Evolutionary conservation across 1,139 yeast species (phyloP).

Genomic region (Chernovozyma aurita): DNA sequence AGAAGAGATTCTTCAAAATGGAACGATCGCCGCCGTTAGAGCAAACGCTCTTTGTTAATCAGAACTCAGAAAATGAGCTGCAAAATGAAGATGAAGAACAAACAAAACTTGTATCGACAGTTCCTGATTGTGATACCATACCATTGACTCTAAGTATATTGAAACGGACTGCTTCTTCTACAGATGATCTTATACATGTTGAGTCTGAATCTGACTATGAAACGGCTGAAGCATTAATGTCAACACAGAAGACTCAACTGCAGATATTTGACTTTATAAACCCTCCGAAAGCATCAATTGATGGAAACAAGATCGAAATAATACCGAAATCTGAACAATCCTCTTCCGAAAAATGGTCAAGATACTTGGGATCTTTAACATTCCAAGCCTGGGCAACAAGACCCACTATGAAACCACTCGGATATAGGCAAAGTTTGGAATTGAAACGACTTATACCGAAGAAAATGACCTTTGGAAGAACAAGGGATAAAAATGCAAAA

Average conservation of each 20-base stretch:
- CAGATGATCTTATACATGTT: background rate
- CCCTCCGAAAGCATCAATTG: constrained; percentile 1
- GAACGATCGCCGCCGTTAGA: background rate
- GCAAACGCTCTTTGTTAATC: constrained; percentile 2
- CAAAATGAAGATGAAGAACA: constrained; percentile 1
- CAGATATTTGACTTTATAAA: constrained; percentile 1
- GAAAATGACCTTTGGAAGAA: constrained; percentile 13
- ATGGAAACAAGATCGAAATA: background rate
- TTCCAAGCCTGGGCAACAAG: constrained; percentile 83
- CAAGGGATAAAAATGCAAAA: constrained; percentile 16
- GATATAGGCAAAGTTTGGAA: constrained; percentile 45
- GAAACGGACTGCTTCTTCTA: background rate
- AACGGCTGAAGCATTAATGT: background rate
- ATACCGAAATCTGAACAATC: background rate
- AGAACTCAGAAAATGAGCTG: constrained; percentile 1
- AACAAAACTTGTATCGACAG: background rate
- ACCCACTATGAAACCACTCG: constrained; percentile 53
- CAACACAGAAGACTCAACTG: background rate
- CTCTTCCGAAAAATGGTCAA: constrained; percentile 16
- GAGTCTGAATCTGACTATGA: background rate
- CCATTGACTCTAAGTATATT: background rate
- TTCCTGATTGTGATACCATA: background rate
- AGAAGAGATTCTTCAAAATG: constrained; percentile 7
- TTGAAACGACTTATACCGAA: constrained; percentile 33
- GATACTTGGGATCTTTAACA: constrained; percentile 65